Conservation (phyloP, 1,139 yeast species). For the Lodderomyces beijingensis region DNA sequence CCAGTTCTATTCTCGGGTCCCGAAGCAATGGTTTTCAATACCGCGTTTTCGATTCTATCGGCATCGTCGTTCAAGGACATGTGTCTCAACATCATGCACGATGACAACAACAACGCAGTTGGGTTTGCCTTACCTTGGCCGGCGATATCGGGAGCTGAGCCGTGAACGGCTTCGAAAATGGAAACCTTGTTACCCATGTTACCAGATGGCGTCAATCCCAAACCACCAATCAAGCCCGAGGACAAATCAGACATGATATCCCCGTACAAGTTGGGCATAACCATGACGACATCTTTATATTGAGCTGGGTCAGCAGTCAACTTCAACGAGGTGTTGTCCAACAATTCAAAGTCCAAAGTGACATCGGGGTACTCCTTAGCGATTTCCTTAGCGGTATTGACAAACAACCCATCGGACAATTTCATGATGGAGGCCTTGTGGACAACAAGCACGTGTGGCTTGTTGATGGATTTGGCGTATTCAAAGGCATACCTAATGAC, state of each 20-base stretch:
- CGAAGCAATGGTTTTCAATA: slow-evolving; percentile 87
- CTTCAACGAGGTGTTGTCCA: slow-evolving; percentile 92
- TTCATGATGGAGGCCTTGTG: slow-evolving; percentile 99
- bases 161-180: slow-evolving; percentile 98
- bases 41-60: slow-evolving; percentile 81
- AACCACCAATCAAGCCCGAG: slow-evolving; percentile 96
- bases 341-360: slow-evolving; percentile 75
- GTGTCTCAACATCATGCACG: slow-evolving; percentile 99
- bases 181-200: slow-evolving; percentile 98
- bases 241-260: slow-evolving; percentile 96
- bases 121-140: slow-evolving; percentile 99
- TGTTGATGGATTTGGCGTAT: slow-evolving; percentile 85
- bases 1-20: slow-evolving; percentile 92
- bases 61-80: slow-evolving; percentile 85
- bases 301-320: slow-evolving; percentile 85
- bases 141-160: slow-evolving; percentile 98
- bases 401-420: slow-evolving; percentile 95
- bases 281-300: slow-evolving; percentile 83
- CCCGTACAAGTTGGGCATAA: slow-evolving; percentile 99
- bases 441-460: slow-evolving; percentile 88
- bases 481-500: slow-evolving; percentile 96
- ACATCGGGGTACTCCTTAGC: slow-evolving; percentile 91
- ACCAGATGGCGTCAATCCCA: slow-evolving; percentile 98
- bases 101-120: slow-evolving; percentile 90
- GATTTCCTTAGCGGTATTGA: slow-evolving; percentile 83